A percentile compares a stretch with the other conserved stretches of the same genome.
Evolutionary conservation across 2,329 filamentous ascomycete genomes (phyloP).

Genomic region (Neofusicoccum umdonicola): DNA sequence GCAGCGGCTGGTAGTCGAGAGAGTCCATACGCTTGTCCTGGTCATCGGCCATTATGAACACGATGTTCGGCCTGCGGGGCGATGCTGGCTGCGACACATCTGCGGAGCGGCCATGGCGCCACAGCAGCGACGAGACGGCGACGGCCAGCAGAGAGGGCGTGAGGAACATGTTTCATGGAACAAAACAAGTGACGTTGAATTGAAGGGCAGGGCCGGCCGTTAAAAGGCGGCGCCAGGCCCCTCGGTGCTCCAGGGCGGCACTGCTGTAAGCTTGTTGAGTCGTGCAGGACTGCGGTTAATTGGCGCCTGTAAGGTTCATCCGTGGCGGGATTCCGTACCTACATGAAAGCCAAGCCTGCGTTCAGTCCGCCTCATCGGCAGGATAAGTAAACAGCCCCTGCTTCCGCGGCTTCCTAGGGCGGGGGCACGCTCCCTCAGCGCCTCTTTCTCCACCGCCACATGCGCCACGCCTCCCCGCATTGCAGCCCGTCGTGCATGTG

Average conservation of each 20-base stretch:
- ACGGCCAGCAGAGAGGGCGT: background rate
- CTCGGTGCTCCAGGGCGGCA: background rate
- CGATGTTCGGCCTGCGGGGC: constrained; percentile 48
- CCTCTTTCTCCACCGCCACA: too few species aligned
- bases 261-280: background rate
- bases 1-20: constrained; percentile 58
- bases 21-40: constrained; percentile 64
- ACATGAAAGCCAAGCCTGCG: background rate
- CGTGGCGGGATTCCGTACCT: background rate
- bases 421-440: too few species aligned
- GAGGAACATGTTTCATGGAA: background rate
- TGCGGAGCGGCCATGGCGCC: background rate
- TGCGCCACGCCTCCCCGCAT: too few species aligned
- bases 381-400: background rate
- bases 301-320: background rate
- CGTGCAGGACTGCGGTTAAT: background rate
- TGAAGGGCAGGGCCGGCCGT: background rate
- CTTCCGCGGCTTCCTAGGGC: background rate
- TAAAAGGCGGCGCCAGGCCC: background rate
- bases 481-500: too few species aligned
- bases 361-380: background rate
- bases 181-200: background rate
- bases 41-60: constrained; percentile 68
- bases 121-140: background rate
- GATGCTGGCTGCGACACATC: background rate